Base-by-base conservation (phyloP, 495 filamentous ascomycete genomes). In the Xylaria acuta region DNA sequence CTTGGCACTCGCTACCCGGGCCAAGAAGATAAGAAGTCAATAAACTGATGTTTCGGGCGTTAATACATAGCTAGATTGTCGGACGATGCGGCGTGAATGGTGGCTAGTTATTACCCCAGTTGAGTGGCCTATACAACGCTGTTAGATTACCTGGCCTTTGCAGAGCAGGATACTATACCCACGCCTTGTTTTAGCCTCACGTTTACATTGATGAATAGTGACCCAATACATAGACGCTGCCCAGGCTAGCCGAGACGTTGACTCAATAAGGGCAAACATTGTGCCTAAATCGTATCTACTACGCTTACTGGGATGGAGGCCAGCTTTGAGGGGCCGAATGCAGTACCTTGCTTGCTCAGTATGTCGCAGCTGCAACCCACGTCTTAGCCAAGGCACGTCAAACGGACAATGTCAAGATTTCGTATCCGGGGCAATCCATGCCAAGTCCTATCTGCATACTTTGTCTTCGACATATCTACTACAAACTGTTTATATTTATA, bases 1-100 rank as follows among this genome's bases (percentile, higher is more conserved):
- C 91, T 92, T 83, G 96, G 94, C 5, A 84, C 86, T 14, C 86
- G 88, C 67, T 88, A 91, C 80, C 79, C 79, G 8, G 81, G 75
- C 18, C 25, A 60, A 3, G 41, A 72, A 32, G 18, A 63, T 5
- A 20, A 60, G 9, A 49, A 59, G 6, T 49, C 25, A 60, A 32
- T 14, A 69, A 45, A 14, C 4, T 27, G 16, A n/a, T 49, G 5
- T 20, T 49, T 45, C 25, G 14, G 40, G 25, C 25, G 32, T 45
- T 30, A 8, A 64, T 25, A 45, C 6, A 64, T 22, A 38, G 59
- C 18, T 22, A 16, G 36, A 18, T 45, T 22, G 14, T 40, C 12
- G 22, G 16, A 47, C n/a, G n/a, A n/a, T n/a, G n/a, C n/a, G n/a
- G n/a, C n/a, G n/a, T n/a, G n/a, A n/a, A n/a, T n/a, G n/a, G n/a